These are phyloP conservation scores for Lasiodiplodia hormozganensis DNA, from an alignment of 2,329 filamentous ascomycete genomes.

Conservation along the genomic window DNA sequence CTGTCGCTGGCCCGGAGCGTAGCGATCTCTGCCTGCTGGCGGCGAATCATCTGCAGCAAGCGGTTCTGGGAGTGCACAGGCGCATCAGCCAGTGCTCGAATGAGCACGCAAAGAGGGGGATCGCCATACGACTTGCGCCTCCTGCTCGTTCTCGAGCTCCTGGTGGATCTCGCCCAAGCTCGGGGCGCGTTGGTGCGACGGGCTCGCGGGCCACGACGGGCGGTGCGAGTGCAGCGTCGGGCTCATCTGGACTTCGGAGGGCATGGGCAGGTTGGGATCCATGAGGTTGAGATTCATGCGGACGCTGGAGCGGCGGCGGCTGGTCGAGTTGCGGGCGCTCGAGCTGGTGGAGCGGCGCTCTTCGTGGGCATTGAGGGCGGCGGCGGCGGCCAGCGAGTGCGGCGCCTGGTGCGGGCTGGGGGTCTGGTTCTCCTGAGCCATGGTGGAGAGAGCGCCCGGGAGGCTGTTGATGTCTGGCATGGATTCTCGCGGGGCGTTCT, in stretches of 20 bases:
- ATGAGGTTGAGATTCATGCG: conserved; percentile 77
- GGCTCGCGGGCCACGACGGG: conserved; percentile 54
- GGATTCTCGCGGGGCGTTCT: conserved; percentile 13
- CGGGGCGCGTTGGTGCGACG: conserved; percentile 70
- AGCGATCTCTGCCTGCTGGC: conserved; percentile 74
- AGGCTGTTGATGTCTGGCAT: conserved; percentile 68
- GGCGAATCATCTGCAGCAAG: conserved; percentile 76
- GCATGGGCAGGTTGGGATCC: conserved; percentile 70
- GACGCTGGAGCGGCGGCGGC: conserved; percentile 70
- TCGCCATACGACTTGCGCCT: conserved; percentile 72
- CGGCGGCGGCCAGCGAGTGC: conserved; percentile 76
- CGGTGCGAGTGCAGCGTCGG: conserved; percentile 39
- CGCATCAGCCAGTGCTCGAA: not conserved
- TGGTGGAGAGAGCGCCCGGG: conserved; percentile 55
- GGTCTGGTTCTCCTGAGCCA: conserved; percentile 34
- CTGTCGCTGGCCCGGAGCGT: conserved; percentile 55
- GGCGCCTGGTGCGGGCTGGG: conserved; percentile 30
- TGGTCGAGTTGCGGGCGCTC: conserved; percentile 47
- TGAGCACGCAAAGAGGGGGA: not conserved
- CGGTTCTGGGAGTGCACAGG: conserved; percentile 63
- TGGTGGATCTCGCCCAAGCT: conserved; percentile 80
- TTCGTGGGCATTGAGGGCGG: conserved; percentile 77
- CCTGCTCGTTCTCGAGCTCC: conserved; percentile 79
- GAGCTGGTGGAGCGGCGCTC: conserved; percentile 65
- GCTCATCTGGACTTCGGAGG: conserved; percentile 70